Evolutionary conservation across 2,329 filamentous ascomycete species (phyloP).

Genomic region (Apiospora aurea): DNA sequence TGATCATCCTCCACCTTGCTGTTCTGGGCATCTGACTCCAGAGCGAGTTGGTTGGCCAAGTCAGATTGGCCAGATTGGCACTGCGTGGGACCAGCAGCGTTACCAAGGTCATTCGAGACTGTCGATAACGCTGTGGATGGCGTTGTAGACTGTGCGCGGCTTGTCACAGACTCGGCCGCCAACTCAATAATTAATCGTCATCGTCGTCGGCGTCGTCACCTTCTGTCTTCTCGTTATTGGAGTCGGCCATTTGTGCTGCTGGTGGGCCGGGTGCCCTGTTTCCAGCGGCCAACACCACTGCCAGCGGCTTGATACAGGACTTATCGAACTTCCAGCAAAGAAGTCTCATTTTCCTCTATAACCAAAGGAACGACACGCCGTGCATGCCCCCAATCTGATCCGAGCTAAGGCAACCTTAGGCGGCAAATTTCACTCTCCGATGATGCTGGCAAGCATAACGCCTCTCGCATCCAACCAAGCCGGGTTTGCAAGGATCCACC

Average conservation of each 20-base stretch:
- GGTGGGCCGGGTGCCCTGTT: conserved; percentile 63
- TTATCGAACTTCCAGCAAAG: too few species aligned
- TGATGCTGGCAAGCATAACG: too few species aligned
- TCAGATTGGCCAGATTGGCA: conserved; percentile 28
- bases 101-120: conserved; percentile 46
- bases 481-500: too few species aligned
- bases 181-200: conserved; percentile 31
- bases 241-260: conserved; percentile 33
- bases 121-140: conserved; percentile 45
- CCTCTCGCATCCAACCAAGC: too few species aligned
- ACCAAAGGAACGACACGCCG: too few species aligned
- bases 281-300: conserved; percentile 62
- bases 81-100: conserved; percentile 18
- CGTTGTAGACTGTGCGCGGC: conserved; percentile 43
- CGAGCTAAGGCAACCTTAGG: too few species aligned
- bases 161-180: conserved; percentile 44
- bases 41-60: conserved; percentile 32
- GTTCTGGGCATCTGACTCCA: background rate
- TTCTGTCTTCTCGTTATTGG: conserved; percentile 30
- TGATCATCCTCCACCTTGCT: conserved; percentile 9
- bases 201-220: too few species aligned
- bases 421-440: too few species aligned
- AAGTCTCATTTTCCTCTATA: too few species aligned
- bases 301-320: too few species aligned
- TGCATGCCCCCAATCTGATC: too few species aligned